Conservation (phyloP, 1,284 basidiomycete genomes). For the Cronartium quercuum region DNA sequence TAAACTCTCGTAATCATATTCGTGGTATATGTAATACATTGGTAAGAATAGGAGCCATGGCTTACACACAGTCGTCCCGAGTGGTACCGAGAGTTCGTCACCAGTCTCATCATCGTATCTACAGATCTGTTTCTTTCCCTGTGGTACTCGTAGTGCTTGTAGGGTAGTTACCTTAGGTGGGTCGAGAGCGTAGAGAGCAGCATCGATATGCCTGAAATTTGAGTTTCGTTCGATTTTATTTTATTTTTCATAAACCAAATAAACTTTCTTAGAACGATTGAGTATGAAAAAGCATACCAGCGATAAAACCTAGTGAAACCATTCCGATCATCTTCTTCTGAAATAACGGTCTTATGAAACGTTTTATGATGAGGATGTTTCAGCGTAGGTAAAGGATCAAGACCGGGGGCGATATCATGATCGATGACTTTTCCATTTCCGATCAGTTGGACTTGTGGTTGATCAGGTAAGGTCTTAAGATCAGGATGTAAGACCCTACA, state of each 20-base stretch:
- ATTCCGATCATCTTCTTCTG: slow-evolving; percentile 66
- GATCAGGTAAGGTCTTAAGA: slow-evolving; percentile 48
- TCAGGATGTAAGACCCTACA: slow-evolving; percentile 48
- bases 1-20: too few species aligned
- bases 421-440: slow-evolving; percentile 45
- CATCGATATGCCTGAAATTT: too few species aligned
- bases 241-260: too few species aligned
- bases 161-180: slow-evolving; percentile 77
- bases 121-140: slow-evolving; percentile 62
- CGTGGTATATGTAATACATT: background rate
- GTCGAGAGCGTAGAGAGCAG: slow-evolving; percentile 66
- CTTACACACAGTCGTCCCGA: slow-evolving; percentile 78
- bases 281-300: slow-evolving; percentile 61
- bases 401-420: slow-evolving; percentile 15
- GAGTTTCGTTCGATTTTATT: too few species aligned
- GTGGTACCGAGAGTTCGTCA: slow-evolving; percentile 71
- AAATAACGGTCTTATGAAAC: slow-evolving; percentile 78
- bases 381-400: slow-evolving; percentile 50
- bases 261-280: too few species aligned
- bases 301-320: slow-evolving; percentile 78
- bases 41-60: slow-evolving; percentile 42
- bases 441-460: slow-evolving; percentile 50
- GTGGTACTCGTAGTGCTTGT: slow-evolving; percentile 69
- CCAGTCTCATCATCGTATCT: slow-evolving; percentile 84
- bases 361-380: slow-evolving; percentile 77